Evolutionary conservation across 306 rosid genomes (phyloP).

Genomic region (Prosopis cineraria): DNA sequence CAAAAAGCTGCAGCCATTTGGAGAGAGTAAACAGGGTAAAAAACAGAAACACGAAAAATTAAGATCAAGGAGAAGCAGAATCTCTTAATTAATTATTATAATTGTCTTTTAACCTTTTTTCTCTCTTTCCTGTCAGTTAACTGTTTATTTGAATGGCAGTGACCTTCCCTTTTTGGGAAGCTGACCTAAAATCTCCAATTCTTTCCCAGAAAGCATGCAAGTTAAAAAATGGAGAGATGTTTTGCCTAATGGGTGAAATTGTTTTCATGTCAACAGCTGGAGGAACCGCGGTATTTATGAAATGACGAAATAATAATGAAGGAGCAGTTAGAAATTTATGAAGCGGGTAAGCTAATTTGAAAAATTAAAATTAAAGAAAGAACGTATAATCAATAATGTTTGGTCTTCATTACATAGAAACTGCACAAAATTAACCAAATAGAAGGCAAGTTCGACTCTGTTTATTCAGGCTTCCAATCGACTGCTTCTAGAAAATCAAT

Average conservation of each 20-base stretch:
- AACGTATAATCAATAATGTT: background rate
- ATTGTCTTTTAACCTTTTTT: background rate
- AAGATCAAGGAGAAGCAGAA: background rate
- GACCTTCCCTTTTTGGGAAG: slow-evolving; percentile 24
- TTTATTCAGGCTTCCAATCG: background rate
- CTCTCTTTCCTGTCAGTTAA: background rate
- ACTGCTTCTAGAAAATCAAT: slow-evolving; percentile 1
- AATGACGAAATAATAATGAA: background rate
- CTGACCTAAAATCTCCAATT: slow-evolving; percentile 30
- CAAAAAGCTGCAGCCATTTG: slow-evolving; percentile 28
- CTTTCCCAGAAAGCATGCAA: slow-evolving; percentile 25
- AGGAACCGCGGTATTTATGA: background rate
- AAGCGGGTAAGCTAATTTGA: background rate
- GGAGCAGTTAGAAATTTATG: slow-evolving; percentile 4
- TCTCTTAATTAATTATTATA: background rate
- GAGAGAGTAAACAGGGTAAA: slow-evolving; percentile 8
- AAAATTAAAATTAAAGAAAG: no score
- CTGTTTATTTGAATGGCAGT: slow-evolving; percentile 28
- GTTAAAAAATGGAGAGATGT: slow-evolving; percentile 25
- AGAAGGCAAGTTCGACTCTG: background rate
- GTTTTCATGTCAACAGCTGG: background rate
- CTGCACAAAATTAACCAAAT: background rate
- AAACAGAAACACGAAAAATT: background rate
- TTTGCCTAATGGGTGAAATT: slow-evolving; percentile 7
- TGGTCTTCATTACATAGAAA: background rate